These are phyloP conservation scores for Arxiozyma bovina DNA, from an alignment of 1,139 yeast genomes.

Conservation along the genomic window DNA sequence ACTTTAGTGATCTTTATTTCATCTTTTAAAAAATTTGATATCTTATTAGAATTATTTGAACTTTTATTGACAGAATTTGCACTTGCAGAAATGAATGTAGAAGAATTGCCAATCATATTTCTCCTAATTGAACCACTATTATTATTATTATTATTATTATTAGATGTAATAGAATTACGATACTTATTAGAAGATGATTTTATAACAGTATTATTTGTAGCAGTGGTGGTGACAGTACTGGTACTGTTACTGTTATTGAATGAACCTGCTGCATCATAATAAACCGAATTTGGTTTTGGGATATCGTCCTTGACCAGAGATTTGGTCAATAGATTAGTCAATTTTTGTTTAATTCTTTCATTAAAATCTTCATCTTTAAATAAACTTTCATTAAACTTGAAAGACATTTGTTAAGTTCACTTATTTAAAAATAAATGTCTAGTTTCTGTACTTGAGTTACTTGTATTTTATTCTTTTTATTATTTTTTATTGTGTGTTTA, in stretches of 20 bases:
- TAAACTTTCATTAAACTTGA: conserved; percentile 23
- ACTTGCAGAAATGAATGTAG: neutral
- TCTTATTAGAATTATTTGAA: neutral
- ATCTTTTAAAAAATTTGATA: conserved; percentile 21
- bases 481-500: no score
- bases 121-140: neutral
- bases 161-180: no score
- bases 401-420: conserved; percentile 21
- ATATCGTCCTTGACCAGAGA: conserved; percentile 3
- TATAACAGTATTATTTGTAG: neutral
- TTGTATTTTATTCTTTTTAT: no score
- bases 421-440: no score
- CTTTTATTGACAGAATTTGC: neutral
- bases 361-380: conserved; percentile 28
- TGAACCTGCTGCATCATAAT: conserved; percentile 8
- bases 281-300: conserved; percentile 10
- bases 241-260: conserved; percentile 6
- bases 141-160: neutral
- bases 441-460: no score
- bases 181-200: neutral
- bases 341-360: conserved; percentile 22
- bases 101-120: no score
- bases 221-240: neutral
- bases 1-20: conserved; percentile 27
- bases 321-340: conserved; percentile 24